These are phyloP conservation scores for Metarhizium sp. DNA, from an alignment of 2,329 filamentous ascomycete species.

Conservation along the genomic window DNA sequence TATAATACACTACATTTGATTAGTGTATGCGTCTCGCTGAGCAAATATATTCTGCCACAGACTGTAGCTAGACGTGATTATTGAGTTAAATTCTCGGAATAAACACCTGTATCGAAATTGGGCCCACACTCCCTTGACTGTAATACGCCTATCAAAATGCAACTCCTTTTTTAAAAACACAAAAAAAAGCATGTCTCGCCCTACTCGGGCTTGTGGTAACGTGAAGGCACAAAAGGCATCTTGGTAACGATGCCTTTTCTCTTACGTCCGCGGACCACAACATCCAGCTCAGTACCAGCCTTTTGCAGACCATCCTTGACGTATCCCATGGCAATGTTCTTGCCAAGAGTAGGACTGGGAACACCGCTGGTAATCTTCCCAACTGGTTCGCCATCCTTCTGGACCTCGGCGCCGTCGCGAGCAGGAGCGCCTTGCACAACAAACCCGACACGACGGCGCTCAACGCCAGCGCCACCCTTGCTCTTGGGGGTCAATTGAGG, in stretches of 20 bases:
- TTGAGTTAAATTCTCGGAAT: no score
- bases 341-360: conserved; percentile 74
- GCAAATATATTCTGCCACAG: no score
- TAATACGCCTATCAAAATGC: not conserved
- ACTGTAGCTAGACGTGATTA: no score
- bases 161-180: not conserved
- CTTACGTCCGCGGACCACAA: conserved; percentile 67
- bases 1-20: no score
- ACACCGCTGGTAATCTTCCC: conserved; percentile 83
- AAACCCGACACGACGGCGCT: conserved; percentile 69
- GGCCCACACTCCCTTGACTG: no score
- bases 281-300: conserved; percentile 69
- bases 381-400: conserved; percentile 56
- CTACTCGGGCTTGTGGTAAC: conserved; percentile 46
- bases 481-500: conserved; percentile 64
- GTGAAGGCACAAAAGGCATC: conserved; percentile 80
- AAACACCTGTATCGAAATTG: no score
- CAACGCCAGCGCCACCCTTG: conserved; percentile 62
- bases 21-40: no score
- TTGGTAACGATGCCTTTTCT: conserved; percentile 69
- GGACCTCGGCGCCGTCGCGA: conserved; percentile 76
- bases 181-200: not conserved
- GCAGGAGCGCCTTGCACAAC: conserved; percentile 80
- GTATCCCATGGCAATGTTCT: conserved; percentile 96
- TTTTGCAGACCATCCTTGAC: conserved; percentile 75